These are phyloP conservation scores for Linum trigynum DNA, from an alignment of 345 rosid species.

Conservation along the genomic window DNA sequence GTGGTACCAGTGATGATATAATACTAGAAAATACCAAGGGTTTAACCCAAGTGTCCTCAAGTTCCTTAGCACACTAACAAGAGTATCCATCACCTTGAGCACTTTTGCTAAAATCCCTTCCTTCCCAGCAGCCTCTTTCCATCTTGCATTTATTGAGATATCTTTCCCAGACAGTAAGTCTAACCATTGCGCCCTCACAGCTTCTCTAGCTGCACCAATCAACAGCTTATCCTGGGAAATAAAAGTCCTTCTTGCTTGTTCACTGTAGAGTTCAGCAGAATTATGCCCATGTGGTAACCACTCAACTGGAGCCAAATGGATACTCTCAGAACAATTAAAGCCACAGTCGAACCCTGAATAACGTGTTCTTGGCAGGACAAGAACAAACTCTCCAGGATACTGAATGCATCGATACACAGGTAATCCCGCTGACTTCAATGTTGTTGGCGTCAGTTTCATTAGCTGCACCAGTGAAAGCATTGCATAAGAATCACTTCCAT, in stretches of 20 bases:
- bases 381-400: slow-evolving; percentile 61
- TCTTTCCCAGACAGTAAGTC: slow-evolving; percentile 27
- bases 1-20: too few relatives aligned
- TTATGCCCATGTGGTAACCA: slow-evolving; percentile 67
- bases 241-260: slow-evolving; percentile 32
- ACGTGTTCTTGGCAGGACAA: slow-evolving; percentile 53
- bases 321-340: slow-evolving; percentile 56
- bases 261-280: slow-evolving; percentile 42
- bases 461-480: slow-evolving; percentile 27
- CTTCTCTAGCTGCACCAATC: slow-evolving; percentile 49
- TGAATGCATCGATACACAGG: slow-evolving; percentile 58
- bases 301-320: slow-evolving; percentile 57
- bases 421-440: slow-evolving; percentile 41
- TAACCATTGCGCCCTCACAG: slow-evolving; percentile 53
- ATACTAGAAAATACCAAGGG: background rate
- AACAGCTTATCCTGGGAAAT: slow-evolving; percentile 61
- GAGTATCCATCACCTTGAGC: slow-evolving; percentile 41
- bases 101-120: slow-evolving; percentile 48
- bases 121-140: slow-evolving; percentile 45
- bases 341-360: slow-evolving; percentile 59
- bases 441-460: slow-evolving; percentile 28
- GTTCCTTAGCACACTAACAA: background rate
- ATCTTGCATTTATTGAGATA: slow-evolving; percentile 28
- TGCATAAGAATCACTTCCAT: background rate
- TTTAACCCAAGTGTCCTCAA: too few relatives aligned